Evolutionary conservation across 2,329 filamentous ascomycete species (phyloP), one percentile per base, ranked within the genome.

Genomic region (Alternaria burnsii): DNA sequence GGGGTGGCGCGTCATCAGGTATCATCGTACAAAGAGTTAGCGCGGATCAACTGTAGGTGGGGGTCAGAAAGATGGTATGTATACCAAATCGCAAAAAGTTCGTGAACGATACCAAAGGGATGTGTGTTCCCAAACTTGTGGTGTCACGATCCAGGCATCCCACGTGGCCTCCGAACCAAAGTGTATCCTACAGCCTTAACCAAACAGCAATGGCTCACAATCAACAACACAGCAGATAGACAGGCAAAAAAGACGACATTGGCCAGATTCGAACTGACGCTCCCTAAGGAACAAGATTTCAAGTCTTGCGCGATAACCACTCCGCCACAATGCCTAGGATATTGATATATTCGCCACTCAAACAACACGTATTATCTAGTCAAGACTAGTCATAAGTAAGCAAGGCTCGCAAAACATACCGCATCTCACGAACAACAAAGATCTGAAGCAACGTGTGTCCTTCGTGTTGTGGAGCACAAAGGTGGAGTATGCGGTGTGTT

Each of bases 1-100:
- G 95, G 46, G 95, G 95, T 42, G 95, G 95, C 61, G 94, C 93
- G 14, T 92, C 94, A 1, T 94, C 92, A 10, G 95, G 94, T 0
- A 86, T 98, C 75, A 92, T 98, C 50, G 92, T 99, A 55, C 94
- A 98, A 81, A 89, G 89, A 71, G 85, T 94, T 7, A 64, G 69
- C 41, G 59, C 68, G 3, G 68, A 70, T 51, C 55, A 73, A 20
- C 52, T 77, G 10, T 77, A 60, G 59, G 30, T 4, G 14, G n/a
- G 14, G 9, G 12, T 9, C 3, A 36, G 34, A n/a, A 36, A 7
- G 4, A 40, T 55, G 53, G n/a, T 41, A 40, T 48, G 42, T 55
- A 55, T 8, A 4, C 9, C 24, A 18, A 55, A 48, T 11, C 2
- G n/a, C 14, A 47, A n/a, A 20, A 34, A 9, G 1, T 8, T 34